Conservation (phyloP, 108 stramenopile genomes). For the Nitzschia putrida region DNA sequence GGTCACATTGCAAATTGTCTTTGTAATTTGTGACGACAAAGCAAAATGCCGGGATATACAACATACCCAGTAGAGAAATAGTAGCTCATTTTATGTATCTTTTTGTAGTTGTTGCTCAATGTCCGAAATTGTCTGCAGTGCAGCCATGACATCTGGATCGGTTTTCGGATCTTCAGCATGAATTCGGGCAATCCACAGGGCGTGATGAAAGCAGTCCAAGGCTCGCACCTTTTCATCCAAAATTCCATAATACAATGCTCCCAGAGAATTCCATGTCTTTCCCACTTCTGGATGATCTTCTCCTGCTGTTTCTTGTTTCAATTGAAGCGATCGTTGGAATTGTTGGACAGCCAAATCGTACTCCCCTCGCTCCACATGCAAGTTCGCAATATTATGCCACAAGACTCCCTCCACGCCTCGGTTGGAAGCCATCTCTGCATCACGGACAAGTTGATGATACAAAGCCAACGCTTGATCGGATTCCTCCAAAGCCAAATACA, state of each 20-base stretch:
- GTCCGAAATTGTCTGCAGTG: slow-evolving; percentile 44
- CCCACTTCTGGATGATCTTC: slow-evolving; percentile 53
- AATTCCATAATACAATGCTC: slow-evolving; percentile 36
- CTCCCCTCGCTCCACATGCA: slow-evolving; percentile 39
- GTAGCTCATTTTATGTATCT: neutral
- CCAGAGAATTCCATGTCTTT: slow-evolving; percentile 44
- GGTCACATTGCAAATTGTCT: too few relatives aligned
- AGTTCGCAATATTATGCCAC: slow-evolving; percentile 45
- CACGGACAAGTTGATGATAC: slow-evolving; percentile 27
- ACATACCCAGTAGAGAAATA: too few relatives aligned
- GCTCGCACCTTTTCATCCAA: slow-evolving; percentile 30
- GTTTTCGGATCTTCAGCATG: slow-evolving; percentile 28
- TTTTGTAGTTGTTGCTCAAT: slow-evolving; percentile 35
- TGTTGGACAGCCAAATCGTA: slow-evolving; percentile 34
- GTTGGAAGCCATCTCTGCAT: neutral
- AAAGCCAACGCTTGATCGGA: slow-evolving; percentile 25
- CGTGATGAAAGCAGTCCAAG: slow-evolving; percentile 46
- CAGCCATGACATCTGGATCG: slow-evolving; percentile 40
- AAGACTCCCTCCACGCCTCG: slow-evolving; percentile 44
- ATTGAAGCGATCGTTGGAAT: slow-evolving; percentile 30
- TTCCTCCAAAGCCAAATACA: slow-evolving; percentile 38
- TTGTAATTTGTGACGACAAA: too few relatives aligned
- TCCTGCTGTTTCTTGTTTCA: slow-evolving; percentile 37
- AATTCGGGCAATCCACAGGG: slow-evolving; percentile 48
- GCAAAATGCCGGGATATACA: too few relatives aligned